These are phyloP conservation scores for Thermochaetoides dissita DNA, from an alignment of 2,329 filamentous ascomycete species.

Conservation along the genomic window DNA sequence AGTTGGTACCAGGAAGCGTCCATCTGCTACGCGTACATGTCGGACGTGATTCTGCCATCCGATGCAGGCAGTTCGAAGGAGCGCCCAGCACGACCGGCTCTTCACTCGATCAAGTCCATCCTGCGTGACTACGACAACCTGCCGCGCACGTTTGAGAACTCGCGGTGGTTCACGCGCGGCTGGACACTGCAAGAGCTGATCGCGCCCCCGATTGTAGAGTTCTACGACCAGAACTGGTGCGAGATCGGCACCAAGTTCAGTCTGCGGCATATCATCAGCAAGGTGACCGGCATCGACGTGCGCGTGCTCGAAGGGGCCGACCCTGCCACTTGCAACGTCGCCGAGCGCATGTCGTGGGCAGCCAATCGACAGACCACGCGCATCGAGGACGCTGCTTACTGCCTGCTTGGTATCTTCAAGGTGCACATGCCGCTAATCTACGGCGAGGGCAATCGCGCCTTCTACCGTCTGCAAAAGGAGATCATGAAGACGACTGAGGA, in stretches of 20 bases:
- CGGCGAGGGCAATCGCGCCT: conserved; percentile 20
- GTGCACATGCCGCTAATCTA: conserved; percentile 30
- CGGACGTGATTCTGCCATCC: neutral
- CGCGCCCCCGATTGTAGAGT: conserved; percentile 1
- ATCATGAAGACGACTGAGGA: conserved; percentile 15
- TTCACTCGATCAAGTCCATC: too few species aligned
- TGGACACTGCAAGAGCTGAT: conserved; percentile 10
- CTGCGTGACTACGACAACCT: neutral
- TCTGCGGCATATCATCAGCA: neutral
- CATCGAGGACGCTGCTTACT: conserved; percentile 28
- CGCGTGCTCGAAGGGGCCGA: neutral
- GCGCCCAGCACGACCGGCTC: too few species aligned
- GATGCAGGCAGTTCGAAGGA: too few species aligned
- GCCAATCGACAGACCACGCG: conserved; percentile 19
- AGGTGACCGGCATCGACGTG: neutral
- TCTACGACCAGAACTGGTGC: conserved; percentile 2
- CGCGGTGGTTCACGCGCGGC: conserved; percentile 7
- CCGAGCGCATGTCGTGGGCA: conserved; percentile 26
- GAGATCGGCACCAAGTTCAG: neutral
- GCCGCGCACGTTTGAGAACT: neutral
- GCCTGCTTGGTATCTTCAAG: conserved; percentile 27
- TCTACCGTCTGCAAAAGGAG: conserved; percentile 18
- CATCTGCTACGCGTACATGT: neutral
- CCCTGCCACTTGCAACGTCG: conserved; percentile 11
- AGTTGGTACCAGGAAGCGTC: conserved; percentile 1